These are phyloP conservation scores for Arachnomyces sp. DNA, from an alignment of 2,329 filamentous ascomycete genomes.

Conservation along the genomic window DNA sequence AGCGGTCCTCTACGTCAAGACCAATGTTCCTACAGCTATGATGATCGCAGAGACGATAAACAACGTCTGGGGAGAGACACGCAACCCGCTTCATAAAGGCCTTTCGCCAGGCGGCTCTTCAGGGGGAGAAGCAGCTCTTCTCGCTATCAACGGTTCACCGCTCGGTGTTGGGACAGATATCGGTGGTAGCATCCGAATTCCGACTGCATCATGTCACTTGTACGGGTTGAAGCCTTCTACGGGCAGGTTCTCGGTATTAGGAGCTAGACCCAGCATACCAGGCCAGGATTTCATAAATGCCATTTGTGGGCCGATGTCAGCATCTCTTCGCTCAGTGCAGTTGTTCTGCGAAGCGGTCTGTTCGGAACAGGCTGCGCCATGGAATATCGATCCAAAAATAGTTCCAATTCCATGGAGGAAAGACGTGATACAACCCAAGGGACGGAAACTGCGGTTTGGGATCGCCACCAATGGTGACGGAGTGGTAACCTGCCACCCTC, in stretches of 20 bases:
- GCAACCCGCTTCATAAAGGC: conserved; percentile 28
- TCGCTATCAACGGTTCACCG: conserved; percentile 24
- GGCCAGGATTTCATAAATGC: conserved; percentile 34
- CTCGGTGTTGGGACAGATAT: conserved; percentile 36
- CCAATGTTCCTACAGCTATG: conserved; percentile 33
- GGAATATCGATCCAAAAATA: conserved; percentile 33
- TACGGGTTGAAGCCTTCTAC: conserved; percentile 35
- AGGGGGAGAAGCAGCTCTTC: conserved; percentile 29
- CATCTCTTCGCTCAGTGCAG: conserved; percentile 26
- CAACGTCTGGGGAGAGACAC: conserved; percentile 36
- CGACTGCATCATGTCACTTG: conserved; percentile 29
- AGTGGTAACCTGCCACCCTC: conserved; percentile 30
- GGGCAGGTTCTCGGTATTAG: conserved; percentile 31
- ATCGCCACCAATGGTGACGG: conserved; percentile 31
- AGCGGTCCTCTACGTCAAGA: conserved; percentile 37
- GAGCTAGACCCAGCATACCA: conserved; percentile 27
- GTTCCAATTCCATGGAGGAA: conserved; percentile 33
- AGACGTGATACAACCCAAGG: conserved; percentile 24
- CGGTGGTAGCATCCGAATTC: conserved; percentile 33
- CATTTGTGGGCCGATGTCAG: conserved; percentile 33
- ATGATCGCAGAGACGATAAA: conserved; percentile 40
- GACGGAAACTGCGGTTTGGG: conserved; percentile 30
- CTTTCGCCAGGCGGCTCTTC: conserved; percentile 29
- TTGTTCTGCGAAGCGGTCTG: conserved; percentile 30
- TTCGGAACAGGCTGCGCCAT: conserved; percentile 24